phyloP scores from a whole-genome alignment of 306 rosid species.

The Mucuna pruriens region DNA sequence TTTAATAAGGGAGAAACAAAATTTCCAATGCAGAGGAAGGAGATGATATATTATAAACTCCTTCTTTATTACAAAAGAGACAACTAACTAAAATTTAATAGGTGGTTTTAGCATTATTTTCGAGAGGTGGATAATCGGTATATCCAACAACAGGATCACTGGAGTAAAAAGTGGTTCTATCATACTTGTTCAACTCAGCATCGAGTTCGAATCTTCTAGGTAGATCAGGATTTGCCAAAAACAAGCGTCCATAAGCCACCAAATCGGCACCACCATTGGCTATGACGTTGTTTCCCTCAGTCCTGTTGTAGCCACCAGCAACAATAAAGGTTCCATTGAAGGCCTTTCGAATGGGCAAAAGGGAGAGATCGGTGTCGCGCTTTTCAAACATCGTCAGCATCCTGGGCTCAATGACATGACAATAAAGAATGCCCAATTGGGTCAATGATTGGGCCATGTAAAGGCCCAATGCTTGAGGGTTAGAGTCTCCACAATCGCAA shows the following conservation, averaged over 20 bases:
- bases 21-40: too few relatives aligned
- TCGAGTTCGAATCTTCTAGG: constrained; percentile 55
- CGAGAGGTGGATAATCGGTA: constrained; percentile 58
- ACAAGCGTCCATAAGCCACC: constrained; percentile 60
- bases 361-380: constrained; percentile 30
- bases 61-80: not conserved
- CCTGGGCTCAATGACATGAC: constrained; percentile 70
- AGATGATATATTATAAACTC: too few relatives aligned
- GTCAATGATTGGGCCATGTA: constrained; percentile 53
- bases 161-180: constrained; percentile 50
- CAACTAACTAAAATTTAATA: not conserved
- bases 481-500: constrained; percentile 62
- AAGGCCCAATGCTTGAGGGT: constrained; percentile 64
- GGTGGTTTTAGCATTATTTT: not conserved
- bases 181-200: constrained; percentile 51
- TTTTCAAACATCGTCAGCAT: constrained; percentile 46
- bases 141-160: constrained; percentile 59
- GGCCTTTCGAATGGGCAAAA: constrained; percentile 54
- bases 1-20: too few relatives aligned
- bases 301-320: constrained; percentile 58
- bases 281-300: constrained; percentile 55
- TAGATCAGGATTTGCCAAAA: constrained; percentile 68
- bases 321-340: constrained; percentile 65
- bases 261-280: constrained; percentile 41
- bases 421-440: constrained; percentile 55